phyloP scores from a whole-genome alignment of 768 basidiomycete species.

The Symmetrospora coprosmae region DNA sequence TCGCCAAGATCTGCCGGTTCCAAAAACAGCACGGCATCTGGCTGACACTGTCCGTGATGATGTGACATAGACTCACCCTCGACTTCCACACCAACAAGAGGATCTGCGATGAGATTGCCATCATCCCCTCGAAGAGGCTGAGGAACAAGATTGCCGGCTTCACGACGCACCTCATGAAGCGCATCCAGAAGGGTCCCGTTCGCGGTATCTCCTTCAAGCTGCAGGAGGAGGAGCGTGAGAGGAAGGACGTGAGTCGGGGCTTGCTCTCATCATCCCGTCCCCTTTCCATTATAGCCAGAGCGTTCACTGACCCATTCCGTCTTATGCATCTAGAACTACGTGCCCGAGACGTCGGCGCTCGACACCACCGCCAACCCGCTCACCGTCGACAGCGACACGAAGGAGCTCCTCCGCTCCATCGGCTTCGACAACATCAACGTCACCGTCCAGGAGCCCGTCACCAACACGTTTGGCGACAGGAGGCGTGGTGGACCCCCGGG shows the following conservation, averaged over 20 bases:
- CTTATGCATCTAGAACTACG: conserved; percentile 40
- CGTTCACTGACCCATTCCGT: conserved; percentile 11
- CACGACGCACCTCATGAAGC: conserved; percentile 99
- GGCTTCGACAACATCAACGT: conserved; percentile 88
- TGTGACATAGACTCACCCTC: neutral
- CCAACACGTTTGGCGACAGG: conserved; percentile 28
- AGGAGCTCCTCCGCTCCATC: conserved; percentile 75
- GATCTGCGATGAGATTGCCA: conserved; percentile 47
- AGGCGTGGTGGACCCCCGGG: conserved; percentile 4
- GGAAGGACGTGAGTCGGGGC: conserved; percentile 78
- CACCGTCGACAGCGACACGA: conserved; percentile 83
- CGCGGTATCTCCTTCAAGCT: conserved; percentile 99
- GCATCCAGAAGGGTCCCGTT: conserved; percentile 94
- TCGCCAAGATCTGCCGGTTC: neutral
- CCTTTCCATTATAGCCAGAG: neutral
- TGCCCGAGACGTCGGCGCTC: conserved; percentile 94
- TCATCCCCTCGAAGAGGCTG: conserved; percentile 94
- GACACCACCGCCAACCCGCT: conserved; percentile 57
- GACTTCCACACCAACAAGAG: conserved; percentile 35
- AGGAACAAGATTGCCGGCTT: conserved; percentile 99
- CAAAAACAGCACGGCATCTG: neutral
- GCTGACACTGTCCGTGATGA: neutral
- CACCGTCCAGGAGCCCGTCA: conserved; percentile 52
- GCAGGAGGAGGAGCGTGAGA: conserved; percentile 97
- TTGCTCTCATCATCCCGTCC: neutral